Evolutionary conservation across 306 rosid species (phyloP).

Genomic region (Trifolium pratense): DNA sequence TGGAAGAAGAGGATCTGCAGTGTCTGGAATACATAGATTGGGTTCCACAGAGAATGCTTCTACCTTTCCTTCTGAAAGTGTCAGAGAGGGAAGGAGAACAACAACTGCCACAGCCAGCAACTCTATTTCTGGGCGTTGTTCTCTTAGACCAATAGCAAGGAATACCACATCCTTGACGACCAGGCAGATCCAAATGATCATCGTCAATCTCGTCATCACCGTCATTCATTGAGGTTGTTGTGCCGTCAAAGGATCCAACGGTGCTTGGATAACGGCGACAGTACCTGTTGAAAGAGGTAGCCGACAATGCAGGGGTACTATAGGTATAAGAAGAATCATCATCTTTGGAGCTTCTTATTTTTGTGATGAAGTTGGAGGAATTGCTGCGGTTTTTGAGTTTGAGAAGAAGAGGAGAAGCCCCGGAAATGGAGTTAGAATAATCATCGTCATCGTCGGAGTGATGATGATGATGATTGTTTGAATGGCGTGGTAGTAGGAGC

Average conservation of each 20-base stretch:
- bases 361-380: slow-evolving; percentile 48
- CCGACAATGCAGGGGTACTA: slow-evolving; percentile 94
- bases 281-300: slow-evolving; percentile 78
- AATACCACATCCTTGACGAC: slow-evolving; percentile 92
- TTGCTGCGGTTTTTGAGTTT: slow-evolving; percentile 52
- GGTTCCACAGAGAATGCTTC: slow-evolving; percentile 76
- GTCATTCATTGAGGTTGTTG: slow-evolving; percentile 79
- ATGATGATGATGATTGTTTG: too few species aligned
- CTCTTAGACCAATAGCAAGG: slow-evolving; percentile 95
- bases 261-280: slow-evolving; percentile 70
- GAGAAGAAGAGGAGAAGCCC: slow-evolving; percentile 72
- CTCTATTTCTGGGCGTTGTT: slow-evolving; percentile 74
- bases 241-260: slow-evolving; percentile 91
- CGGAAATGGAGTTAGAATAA: slow-evolving; percentile 61
- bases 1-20: slow-evolving; percentile 50
- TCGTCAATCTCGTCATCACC: slow-evolving; percentile 72
- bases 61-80: slow-evolving; percentile 86
- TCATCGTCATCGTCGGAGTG: slow-evolving; percentile 15
- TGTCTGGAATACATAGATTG: slow-evolving; percentile 64
- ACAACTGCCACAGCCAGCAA: slow-evolving; percentile 63
- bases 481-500: too few species aligned
- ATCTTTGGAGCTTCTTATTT: slow-evolving; percentile 56
- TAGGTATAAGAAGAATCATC: slow-evolving; percentile 89
- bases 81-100: slow-evolving; percentile 93
- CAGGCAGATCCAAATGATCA: slow-evolving; percentile 72